Conservation (phyloP, 345 rosid genomes). For the Gossypium ekmanianum region DNA sequence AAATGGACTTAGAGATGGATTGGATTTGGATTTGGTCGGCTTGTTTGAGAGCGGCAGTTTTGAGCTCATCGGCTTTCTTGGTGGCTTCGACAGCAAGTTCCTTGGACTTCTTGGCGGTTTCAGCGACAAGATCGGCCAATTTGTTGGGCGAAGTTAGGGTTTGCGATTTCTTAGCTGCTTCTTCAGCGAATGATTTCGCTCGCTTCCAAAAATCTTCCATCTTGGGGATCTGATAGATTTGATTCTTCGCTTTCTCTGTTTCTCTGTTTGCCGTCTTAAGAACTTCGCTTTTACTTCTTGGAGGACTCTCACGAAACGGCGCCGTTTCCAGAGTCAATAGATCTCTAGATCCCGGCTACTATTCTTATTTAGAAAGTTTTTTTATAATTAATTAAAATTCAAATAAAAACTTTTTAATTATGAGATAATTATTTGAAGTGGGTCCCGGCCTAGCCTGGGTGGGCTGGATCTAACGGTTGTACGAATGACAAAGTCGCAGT, state of each 20-base stretch:
- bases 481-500: no score
- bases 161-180: constrained; percentile 80
- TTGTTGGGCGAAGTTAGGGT: constrained; percentile 49
- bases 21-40: constrained; percentile 95
- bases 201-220: constrained; percentile 94
- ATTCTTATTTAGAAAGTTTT: neutral
- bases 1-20: constrained; percentile 51
- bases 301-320: neutral
- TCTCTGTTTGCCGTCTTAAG: no score
- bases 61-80: constrained; percentile 69
- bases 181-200: constrained; percentile 79
- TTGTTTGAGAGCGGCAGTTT: constrained; percentile 70
- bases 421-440: no score
- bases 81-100: constrained; percentile 92
- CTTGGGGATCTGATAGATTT: neutral
- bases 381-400: no score
- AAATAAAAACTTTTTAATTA: no score
- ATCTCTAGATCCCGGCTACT: neutral
- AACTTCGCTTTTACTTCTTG: neutral
- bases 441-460: no score
- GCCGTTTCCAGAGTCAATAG: neutral
- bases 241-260: neutral
- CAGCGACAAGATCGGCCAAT: constrained; percentile 73
- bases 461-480: no score
- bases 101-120: constrained; percentile 84